These are phyloP conservation scores for Cyanidium caldarium DNA, from an alignment of 23 red algal species.

Conservation along the genomic window DNA sequence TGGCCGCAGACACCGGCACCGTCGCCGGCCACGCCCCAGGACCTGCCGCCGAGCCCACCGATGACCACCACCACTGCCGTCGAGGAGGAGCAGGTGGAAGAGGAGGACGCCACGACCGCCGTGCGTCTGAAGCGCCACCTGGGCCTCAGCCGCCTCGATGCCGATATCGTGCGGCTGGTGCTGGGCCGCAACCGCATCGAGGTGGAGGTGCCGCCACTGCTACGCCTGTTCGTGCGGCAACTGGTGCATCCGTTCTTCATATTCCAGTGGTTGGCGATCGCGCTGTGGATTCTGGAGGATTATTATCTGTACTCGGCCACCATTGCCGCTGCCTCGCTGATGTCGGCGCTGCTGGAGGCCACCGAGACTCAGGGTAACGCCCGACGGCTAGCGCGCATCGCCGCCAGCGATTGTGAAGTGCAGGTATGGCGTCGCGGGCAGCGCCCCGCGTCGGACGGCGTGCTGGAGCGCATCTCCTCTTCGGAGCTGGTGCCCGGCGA, in stretches of 20 bases:
- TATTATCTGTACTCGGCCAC: conserved; percentile 9
- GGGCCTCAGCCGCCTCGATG: background rate
- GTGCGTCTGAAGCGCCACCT: background rate
- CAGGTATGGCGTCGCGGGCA: background rate
- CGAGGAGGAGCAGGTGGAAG: too few species aligned
- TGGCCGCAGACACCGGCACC: too few species aligned
- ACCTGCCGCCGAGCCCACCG: too few species aligned
- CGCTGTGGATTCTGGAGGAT: conserved; percentile 9
- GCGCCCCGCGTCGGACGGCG: background rate
- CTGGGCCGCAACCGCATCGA: background rate
- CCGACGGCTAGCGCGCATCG: conserved; percentile 13
- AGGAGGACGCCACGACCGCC: background rate
- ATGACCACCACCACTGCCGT: too few species aligned
- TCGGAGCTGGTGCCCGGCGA: conserved; percentile 15
- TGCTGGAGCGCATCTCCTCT: background rate
- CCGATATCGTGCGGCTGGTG: background rate
- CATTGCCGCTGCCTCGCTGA: conserved; percentile 3
- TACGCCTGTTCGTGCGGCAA: background rate
- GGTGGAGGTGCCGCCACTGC: background rate
- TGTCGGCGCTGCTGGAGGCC: conserved; percentile 1
- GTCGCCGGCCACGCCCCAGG: too few species aligned
- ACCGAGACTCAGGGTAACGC: conserved; percentile 4
- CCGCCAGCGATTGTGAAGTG: conserved; percentile 3
- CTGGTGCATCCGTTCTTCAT: conserved; percentile 18
- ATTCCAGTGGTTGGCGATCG: conserved; percentile 12